Percentiles rank a stretch among this genome's conserved stretches.
These are phyloP conservation scores for Skeletonema grethae DNA, from an alignment of 108 stramenopile species.

Conservation along the genomic window DNA sequence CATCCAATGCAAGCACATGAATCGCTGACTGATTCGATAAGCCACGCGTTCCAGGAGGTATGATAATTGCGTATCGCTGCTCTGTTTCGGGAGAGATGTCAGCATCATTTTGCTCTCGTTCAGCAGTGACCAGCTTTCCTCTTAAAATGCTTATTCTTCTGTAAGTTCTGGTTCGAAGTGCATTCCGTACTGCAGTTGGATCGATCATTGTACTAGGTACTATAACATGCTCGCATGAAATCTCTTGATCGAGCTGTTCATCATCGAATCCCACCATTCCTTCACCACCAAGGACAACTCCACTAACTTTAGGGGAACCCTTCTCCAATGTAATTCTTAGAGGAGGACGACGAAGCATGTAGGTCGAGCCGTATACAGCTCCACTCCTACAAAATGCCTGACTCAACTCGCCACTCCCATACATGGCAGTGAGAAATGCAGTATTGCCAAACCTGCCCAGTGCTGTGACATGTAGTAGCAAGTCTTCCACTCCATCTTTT, in stretches of 20 bases:
- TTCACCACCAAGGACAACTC: constrained; percentile 32
- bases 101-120: constrained; percentile 24
- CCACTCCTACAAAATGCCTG: constrained; percentile 87
- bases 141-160: constrained; percentile 60
- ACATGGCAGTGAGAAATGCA: constrained; percentile 75
- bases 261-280: constrained; percentile 24
- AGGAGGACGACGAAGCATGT: constrained; percentile 68
- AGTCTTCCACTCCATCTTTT: constrained; percentile 56
- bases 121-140: constrained; percentile 43
- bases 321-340: constrained; percentile 23
- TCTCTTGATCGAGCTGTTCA: constrained; percentile 40
- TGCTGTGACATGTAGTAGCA: constrained; percentile 68
- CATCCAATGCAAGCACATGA: constrained; percentile 66
- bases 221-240: constrained; percentile 63
- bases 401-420: constrained; percentile 82
- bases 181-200: constrained; percentile 5
- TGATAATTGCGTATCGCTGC: constrained; percentile 68
- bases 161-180: constrained; percentile 24
- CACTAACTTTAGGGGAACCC: constrained; percentile 17
- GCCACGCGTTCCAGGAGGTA: constrained; percentile 64
- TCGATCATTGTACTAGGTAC: constrained; percentile 48
- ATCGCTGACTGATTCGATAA: constrained; percentile 56
- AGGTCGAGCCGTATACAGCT: constrained; percentile 84
- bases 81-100: constrained; percentile 18
- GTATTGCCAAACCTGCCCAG: constrained; percentile 82